Evolutionary conservation across 495 filamentous ascomycete species (phyloP).

Genomic region (Paragyromitra xinjiangensis): DNA sequence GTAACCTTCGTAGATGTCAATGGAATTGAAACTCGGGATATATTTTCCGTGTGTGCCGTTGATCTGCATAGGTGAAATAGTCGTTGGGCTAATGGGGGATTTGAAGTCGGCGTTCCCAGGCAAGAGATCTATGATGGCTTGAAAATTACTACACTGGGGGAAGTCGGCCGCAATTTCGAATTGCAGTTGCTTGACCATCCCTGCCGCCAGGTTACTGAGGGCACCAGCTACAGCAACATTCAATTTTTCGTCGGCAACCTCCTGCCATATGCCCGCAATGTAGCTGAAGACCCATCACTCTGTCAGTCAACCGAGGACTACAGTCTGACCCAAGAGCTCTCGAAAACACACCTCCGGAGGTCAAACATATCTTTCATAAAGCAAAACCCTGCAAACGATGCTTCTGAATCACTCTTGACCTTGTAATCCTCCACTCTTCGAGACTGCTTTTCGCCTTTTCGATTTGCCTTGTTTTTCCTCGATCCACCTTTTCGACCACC

Average conservation of each 20-base stretch:
- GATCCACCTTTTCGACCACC: constrained; percentile 11
- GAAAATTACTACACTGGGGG: constrained; percentile 44
- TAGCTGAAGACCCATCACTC: constrained; percentile 34
- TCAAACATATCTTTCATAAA: constrained; percentile 42
- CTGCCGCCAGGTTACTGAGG: constrained; percentile 60
- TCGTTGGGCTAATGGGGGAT: constrained; percentile 1
- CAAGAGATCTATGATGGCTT: constrained; percentile 33
- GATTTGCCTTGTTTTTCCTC: constrained; percentile 8
- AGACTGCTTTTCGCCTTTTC: constrained; percentile 8
- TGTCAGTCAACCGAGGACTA: constrained; percentile 7
- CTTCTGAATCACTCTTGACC: constrained; percentile 35
- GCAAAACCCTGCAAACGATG: constrained; percentile 27
- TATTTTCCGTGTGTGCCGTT: constrained; percentile 6
- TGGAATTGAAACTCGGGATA: constrained; percentile 24
- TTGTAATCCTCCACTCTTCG: constrained; percentile 28
- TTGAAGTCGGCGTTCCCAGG: constrained; percentile 25
- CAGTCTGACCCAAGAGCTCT: constrained; percentile 7
- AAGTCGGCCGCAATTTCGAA: constrained; percentile 61
- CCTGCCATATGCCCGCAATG: constrained; percentile 61
- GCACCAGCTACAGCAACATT: constrained; percentile 63
- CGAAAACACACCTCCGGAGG: constrained; percentile 39
- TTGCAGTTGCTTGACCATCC: constrained; percentile 59
- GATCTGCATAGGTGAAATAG: neutral
- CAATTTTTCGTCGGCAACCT: constrained; percentile 62
- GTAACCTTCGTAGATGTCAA: constrained; percentile 58